These are phyloP conservation scores for Penicillium sp. DNA, from an alignment of 2,329 filamentous ascomycete genomes.

Conservation along the genomic window DNA sequence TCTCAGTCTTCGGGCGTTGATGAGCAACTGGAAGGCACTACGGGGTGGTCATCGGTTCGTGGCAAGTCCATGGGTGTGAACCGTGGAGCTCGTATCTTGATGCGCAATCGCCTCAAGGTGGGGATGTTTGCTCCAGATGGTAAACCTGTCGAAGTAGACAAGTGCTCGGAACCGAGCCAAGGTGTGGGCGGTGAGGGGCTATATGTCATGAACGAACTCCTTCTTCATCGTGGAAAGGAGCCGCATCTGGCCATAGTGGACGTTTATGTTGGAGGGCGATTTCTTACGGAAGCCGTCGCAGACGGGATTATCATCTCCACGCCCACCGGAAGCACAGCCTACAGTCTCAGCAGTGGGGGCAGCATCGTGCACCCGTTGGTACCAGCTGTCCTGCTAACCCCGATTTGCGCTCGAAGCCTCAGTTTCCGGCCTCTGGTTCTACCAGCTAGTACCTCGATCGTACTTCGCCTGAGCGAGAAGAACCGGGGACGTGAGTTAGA, in stretches of 20 bases:
- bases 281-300: slow-evolving; percentile 90
- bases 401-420: slow-evolving; percentile 89
- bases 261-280: slow-evolving; percentile 85
- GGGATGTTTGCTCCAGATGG: slow-evolving; percentile 77
- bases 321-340: slow-evolving; percentile 93
- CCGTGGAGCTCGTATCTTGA: slow-evolving; percentile 77
- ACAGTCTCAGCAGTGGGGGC: slow-evolving; percentile 89
- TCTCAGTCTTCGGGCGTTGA: slow-evolving; percentile 36
- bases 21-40: slow-evolving; percentile 39
- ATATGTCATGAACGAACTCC: slow-evolving; percentile 90
- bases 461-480: slow-evolving; percentile 78
- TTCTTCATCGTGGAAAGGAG: slow-evolving; percentile 87
- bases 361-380: slow-evolving; percentile 94
- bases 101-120: slow-evolving; percentile 85
- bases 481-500: slow-evolving; percentile 78
- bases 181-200: slow-evolving; percentile 50
- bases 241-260: slow-evolving; percentile 92
- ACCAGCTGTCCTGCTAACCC: slow-evolving; percentile 84
- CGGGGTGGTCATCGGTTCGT: slow-evolving; percentile 72
- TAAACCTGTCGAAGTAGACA: slow-evolving; percentile 56
- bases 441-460: slow-evolving; percentile 82
- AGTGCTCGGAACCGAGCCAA: slow-evolving; percentile 34
- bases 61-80: slow-evolving; percentile 81
- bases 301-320: slow-evolving; percentile 95
- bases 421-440: slow-evolving; percentile 91